Evolutionary conservation across 345 rosid species (phyloP), one percentile per base, ranked within the genome.

Genomic region (Heritiera littoralis): DNA sequence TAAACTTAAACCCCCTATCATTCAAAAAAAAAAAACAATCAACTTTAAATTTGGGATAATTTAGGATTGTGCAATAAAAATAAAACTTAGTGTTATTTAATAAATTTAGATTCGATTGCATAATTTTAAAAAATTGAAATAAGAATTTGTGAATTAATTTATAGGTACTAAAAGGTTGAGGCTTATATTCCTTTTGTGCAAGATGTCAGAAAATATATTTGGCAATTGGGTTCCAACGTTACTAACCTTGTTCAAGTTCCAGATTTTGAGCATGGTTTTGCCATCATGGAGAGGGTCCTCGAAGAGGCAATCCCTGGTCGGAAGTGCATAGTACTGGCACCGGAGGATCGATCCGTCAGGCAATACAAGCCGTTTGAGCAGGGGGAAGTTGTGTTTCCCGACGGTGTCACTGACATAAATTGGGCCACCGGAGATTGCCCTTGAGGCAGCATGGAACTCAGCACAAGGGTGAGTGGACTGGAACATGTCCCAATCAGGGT

Each of bases 401-500:
- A 91, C 98, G 0, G 89, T 67, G 82, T 95, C 98, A 46, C 98
- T 93, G 4, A 95, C 77, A 61, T 95, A 95, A 48, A 95, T 91
- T 0, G 98, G 99, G 6, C 99, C 99, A 0, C 98, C 99, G 0
- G 99, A 95, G 80, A 93, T 92, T 3, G 99, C 98, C 14, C 96
- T 81, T 18, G 98, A 95, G 35, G 99, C 99, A 49, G 98, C 99
- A 43, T 95, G 98, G 84, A 93, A 95, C 82, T 90, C 96, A 4
- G 96, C 98, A 84, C 96, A 95, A 35, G 98, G 97, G 76, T 93
- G 99, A 11, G 98, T 92, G 7, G 99, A 91, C 74, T 95, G 99
- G 88, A 95, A 95, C 99, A 95, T 93, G 85, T 95, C 99, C 99
- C 99, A 95, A 75, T 95, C 98, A 9, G 99, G 99, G 74, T 93